Conservation (phyloP, 768 basidiomycete species). For the Filobasidium floriforme region DNA sequence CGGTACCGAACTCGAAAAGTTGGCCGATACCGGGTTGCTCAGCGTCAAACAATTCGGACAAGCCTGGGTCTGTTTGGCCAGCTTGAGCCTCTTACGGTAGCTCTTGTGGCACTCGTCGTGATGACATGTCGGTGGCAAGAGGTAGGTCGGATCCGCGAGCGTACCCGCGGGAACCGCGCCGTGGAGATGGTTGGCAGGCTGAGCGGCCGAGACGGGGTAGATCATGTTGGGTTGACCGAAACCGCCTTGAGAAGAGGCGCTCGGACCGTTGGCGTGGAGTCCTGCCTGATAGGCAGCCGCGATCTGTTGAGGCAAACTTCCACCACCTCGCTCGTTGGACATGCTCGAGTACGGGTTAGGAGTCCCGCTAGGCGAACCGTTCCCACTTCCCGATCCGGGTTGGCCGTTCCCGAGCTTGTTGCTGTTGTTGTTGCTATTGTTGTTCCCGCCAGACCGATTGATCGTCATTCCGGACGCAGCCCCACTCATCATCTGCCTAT, state of each 20-base stretch:
- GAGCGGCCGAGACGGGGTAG: conserved; percentile 43
- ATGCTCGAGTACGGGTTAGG: background rate
- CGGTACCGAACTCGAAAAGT: background rate
- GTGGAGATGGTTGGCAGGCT: conserved; percentile 39
- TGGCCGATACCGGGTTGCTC: conserved; percentile 12
- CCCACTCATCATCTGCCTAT: conserved; percentile 52
- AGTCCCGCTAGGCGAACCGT: background rate
- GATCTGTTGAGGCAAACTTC: conserved; percentile 7
- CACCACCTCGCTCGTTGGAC: background rate
- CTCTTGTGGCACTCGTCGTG: conserved; percentile 50
- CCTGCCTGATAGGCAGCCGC: conserved; percentile 9
- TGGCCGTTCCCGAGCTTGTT: background rate
- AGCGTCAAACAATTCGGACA: conserved; percentile 42
- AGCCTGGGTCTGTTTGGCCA: conserved; percentile 44
- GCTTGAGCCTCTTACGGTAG: conserved; percentile 47
- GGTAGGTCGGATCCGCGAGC: conserved; percentile 45
- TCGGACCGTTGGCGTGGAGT: background rate
- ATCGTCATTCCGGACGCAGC: conserved; percentile 25
- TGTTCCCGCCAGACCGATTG: background rate
- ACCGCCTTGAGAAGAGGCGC: background rate
- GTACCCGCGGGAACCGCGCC: conserved; percentile 44
- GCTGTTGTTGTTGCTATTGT: too few relatives aligned
- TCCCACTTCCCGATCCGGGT: background rate
- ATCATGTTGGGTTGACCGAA: conserved; percentile 35
- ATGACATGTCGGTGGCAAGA: conserved; percentile 47